Base-by-base conservation (phyloP, 139 green algal genomes). In the Bryopsis sp. region DNA sequence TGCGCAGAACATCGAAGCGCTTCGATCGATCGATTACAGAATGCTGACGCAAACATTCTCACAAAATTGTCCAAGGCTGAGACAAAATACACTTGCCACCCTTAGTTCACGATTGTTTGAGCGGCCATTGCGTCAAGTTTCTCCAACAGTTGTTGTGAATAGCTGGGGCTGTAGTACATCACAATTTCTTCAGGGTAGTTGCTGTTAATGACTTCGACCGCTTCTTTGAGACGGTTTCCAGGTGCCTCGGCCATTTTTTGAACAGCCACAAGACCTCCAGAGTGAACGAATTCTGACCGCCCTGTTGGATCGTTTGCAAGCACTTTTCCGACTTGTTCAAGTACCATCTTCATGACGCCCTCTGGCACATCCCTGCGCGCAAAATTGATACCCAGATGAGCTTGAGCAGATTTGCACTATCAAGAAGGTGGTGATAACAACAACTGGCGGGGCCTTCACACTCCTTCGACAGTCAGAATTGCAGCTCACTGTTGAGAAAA, bases 151-250 rank as follows among this genome's bases (percentile, higher is more conserved):
- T 74, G 50, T 71, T 79, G 35, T 37, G 69, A 74, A 70, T 88
- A 88, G 26, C 58, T 70, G 5, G 82, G 82, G 48, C 78, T 85
- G 80, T 88, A 88, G 72, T 88, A 85, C 54, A 79, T 76, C 15
- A 88, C 80, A 47, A 88, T 86, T 69, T 84, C 81, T 70, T 86
- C 81, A 32, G 6, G 88, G 76, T 89, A 95, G 58, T 70, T 82
- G 72, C 72, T 86, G 82, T 93, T 95, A 82, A 95, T 92, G 63
- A 89, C 77, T 48, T 93, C 84, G 39, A 93, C 85, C 7, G 79
- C 81, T 73, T 93, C 89, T 71, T 81, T 86, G 19, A 95, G 74
- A 58, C 81, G 83, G 64, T 70, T 82, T 46, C 81, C 86, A 0
- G 83, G 76, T 7, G 79, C 77, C 76, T 88, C 84, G 0, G 78